Evolutionary conservation across 2,329 filamentous ascomycete species (phyloP), one percentile per base, ranked within the genome.

Genomic region (Sporothrix humicola): DNA sequence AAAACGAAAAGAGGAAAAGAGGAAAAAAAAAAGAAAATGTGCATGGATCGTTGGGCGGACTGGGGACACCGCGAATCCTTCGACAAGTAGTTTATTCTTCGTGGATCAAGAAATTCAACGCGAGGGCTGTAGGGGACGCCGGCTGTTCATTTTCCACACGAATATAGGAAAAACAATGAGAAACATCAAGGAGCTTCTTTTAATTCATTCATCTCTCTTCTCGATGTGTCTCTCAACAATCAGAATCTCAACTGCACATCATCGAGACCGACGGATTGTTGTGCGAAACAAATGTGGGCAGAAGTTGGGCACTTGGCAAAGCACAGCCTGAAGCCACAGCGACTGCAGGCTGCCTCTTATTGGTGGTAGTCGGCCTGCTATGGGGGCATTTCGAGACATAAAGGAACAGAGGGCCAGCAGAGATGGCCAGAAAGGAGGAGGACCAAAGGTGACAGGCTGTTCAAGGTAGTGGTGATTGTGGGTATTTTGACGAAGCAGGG

Each of bases 381-480:
- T 42, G 26, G 58, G 58, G 42, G 52, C 4, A 37, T 37, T 37
- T 7, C 4, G 31, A 37, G 31, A 37, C 31, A 37, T 2, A 37
- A 37, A 37, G 31, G 31, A 37, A 37, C 2, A 37, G 31, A 37
- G 31, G 31, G 31, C 31, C 31, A 37, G 31, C 4, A 37, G 31
- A 37, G 31, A 37, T 5, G 31, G 31, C 31, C 31, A 61, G 9
- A 13, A 56, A 13, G 20, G 54, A 56, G 54, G 31, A 31, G 3
- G 20, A 15, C 15, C 50, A 56, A 56, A 20, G n/a, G 31, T 61
- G 58, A 61, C 26, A 61, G 58, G 58, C 58, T 61, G 58, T n/a
- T n/a, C 42, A 37, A 42, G 58, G 58, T 61, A 31, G 58, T 61
- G 58, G 58, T 61, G 58, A n/a, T 61, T 61, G 26, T 42, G 58